phyloP scores from a whole-genome alignment of 257 asterid genomes.

The Solanum medicagineum region DNA sequence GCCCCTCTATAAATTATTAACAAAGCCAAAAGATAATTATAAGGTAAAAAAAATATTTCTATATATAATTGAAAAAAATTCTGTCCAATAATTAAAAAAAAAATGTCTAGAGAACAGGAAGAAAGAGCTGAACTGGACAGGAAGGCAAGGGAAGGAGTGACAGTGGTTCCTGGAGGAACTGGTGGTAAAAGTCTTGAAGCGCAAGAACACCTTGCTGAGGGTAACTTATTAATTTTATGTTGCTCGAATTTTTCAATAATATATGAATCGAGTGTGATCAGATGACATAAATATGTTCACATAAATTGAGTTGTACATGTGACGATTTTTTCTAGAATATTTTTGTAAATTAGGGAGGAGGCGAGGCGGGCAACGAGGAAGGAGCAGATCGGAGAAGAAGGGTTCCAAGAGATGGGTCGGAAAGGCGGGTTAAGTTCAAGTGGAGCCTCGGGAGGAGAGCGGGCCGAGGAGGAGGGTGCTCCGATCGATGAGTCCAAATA shows the following conservation, averaged over 20 bases:
- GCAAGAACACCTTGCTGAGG: constrained; percentile 52
- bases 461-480: constrained; percentile 25
- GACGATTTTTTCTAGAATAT: background rate
- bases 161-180: constrained; percentile 50
- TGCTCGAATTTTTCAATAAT: background rate
- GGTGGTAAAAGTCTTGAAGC: constrained; percentile 51
- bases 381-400: constrained; percentile 44
- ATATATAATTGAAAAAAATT: too few relatives aligned
- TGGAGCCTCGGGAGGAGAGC: constrained; percentile 20
- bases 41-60: too few relatives aligned
- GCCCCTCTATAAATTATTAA: background rate
- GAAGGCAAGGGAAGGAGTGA: constrained; percentile 45
- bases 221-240: background rate
- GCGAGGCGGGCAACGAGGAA: constrained; percentile 45
- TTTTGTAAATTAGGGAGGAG: constrained; percentile 24
- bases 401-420: constrained; percentile 46
- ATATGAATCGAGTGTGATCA: background rate
- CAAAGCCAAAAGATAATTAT: background rate
- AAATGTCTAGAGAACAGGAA: constrained; percentile 32
- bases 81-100: too few relatives aligned
- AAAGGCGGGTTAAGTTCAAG: constrained; percentile 38
- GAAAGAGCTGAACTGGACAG: constrained; percentile 26
- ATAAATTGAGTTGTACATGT: background rate
- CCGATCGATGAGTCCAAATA: constrained; percentile 45
- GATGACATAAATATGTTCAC: background rate